A percentile compares a stretch with the other conserved stretches of the same genome.
Evolutionary conservation across 2,329 filamentous ascomycete genomes (phyloP).

Genomic region (Xylariaceae sp.): DNA sequence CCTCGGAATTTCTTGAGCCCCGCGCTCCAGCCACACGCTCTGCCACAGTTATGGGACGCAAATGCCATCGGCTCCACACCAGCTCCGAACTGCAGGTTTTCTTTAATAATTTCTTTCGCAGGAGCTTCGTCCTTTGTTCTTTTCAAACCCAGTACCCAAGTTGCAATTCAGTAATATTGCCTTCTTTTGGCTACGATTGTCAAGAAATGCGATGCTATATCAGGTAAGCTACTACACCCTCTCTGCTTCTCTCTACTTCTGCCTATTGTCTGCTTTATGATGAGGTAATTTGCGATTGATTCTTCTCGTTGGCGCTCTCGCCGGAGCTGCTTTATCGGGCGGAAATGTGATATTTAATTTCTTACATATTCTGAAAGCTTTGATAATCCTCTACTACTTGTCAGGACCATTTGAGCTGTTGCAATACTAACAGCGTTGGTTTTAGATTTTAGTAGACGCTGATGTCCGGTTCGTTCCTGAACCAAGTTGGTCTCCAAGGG

Average conservation of each 20-base stretch:
- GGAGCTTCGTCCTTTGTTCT: neutral
- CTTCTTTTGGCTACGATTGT: no score
- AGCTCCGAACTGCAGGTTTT: no score
- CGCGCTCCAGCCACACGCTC: neutral
- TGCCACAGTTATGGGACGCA: neutral
- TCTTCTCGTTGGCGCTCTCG: constrained; percentile 78
- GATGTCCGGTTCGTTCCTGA: no score
- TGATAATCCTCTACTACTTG: no score
- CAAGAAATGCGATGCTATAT: neutral
- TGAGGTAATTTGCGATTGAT: constrained; percentile 99
- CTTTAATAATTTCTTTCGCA: no score
- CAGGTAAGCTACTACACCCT: neutral
- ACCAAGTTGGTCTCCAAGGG: no score
- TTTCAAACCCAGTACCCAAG: neutral
- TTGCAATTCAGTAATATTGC: no score
- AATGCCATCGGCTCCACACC: neutral
- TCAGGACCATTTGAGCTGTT: no score
- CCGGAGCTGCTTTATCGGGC: constrained; percentile 80
- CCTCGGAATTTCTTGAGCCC: neutral
- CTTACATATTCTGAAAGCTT: constrained; percentile 96
- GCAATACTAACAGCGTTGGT: no score
- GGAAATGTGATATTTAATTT: constrained; percentile 81
- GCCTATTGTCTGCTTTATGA: constrained; percentile 48
- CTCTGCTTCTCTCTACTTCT: constrained; percentile 15
- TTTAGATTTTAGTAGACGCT: no score